Percentiles rank a stretch among this genome's conserved stretches.
phyloP scores from a whole-genome alignment of 2,329 filamentous ascomycete genomes.

The Penicillium frequentans region DNA sequence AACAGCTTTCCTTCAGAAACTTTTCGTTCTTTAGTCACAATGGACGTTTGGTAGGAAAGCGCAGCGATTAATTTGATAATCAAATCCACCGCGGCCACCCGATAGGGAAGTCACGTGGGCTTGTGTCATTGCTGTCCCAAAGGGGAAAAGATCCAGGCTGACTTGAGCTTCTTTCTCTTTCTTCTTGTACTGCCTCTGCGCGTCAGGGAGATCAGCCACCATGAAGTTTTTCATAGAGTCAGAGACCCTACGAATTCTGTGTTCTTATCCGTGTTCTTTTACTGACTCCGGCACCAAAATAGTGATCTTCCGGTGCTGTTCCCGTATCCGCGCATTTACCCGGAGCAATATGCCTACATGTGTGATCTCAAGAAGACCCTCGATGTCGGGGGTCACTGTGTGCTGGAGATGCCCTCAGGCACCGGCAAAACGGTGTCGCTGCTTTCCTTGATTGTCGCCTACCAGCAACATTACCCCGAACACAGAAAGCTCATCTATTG shows the following conservation, averaged over 20 bases:
- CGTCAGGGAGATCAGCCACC: slow-evolving; percentile 35
- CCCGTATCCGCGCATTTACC: slow-evolving; percentile 73
- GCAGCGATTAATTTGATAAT: slow-evolving; percentile 8
- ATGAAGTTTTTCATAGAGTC: slow-evolving; percentile 82
- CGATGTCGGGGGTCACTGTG: slow-evolving; percentile 91
- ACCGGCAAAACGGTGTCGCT: slow-evolving; percentile 97
- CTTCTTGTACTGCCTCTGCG: slow-evolving; percentile 10
- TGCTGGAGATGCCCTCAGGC: slow-evolving; percentile 97
- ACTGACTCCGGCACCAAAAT: slow-evolving; percentile 11
- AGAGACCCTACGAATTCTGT: slow-evolving; percentile 17
- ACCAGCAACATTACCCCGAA: slow-evolving; percentile 90
- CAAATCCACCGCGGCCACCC: slow-evolving; percentile 26
- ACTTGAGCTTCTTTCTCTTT: background rate
- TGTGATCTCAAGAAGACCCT: slow-evolving; percentile 84
- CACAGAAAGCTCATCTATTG: slow-evolving; percentile 97
- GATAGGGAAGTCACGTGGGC: slow-evolving; percentile 35
- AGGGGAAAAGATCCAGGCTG: slow-evolving; percentile 29
- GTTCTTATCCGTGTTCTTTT: background rate
- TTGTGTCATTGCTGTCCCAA: slow-evolving; percentile 33
- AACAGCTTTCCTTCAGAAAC: background rate
- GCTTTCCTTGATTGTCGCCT: slow-evolving; percentile 91
- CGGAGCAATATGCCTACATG: slow-evolving; percentile 78
- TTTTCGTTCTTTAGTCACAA: slow-evolving; percentile 1
- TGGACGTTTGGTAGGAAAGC: background rate
- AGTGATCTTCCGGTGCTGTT: slow-evolving; percentile 70